Evolutionary conservation across 192 early-diverging fungal species (phyloP), one percentile per base, ranked within the genome.

Genomic region (Umbelopsis sp.): DNA sequence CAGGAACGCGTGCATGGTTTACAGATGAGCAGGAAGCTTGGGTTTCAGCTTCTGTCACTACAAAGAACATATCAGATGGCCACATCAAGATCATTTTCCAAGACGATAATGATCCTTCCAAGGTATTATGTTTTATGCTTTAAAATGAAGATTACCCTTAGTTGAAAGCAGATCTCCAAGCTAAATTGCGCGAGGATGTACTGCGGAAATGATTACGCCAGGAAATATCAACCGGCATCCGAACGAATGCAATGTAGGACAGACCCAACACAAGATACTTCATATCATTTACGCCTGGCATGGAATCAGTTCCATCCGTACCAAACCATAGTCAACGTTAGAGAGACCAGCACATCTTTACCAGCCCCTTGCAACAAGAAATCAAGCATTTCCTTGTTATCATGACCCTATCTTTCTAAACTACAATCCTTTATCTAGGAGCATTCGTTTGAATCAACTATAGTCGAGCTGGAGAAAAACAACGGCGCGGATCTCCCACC

Each of bases 1-100:
- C 88, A 68, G 92, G 91, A 38, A 89, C 89, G 69, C 82, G 84
- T 70, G 95, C 95, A 44, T 98, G 95, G 95, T 94, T 97, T 76
- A 85, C 87, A 66, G 93, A 98, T 72, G 88, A 89, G 2, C 84
- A 88, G 41, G 92, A 95, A 65, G 95, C 91, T 29, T 98, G 94
- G 93, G 82, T 93, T 66, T 87, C 91, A 69, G 95, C 87, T 16
- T 73, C 85, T 16, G 73, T 94, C 36, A 67, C 70, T 20, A 69
- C 83, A 22, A 92, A 86, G 66, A 81, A 82, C 26, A 73, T 90
- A 25, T 77, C 74, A 16, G 89, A 84, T 25, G 84, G 86, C 25
- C 81, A 84, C 20, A 84, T 92, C 14, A 86, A 83, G 62, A 72
- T 94, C 65, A 80, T 75, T 21, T 93, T 94, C 80, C 76, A 76